Percentiles rank a stretch among this genome's conserved stretches.
phyloP scores from a whole-genome alignment of 371 early-diverging fungal genomes.

The Nematocida displodere region DNA sequence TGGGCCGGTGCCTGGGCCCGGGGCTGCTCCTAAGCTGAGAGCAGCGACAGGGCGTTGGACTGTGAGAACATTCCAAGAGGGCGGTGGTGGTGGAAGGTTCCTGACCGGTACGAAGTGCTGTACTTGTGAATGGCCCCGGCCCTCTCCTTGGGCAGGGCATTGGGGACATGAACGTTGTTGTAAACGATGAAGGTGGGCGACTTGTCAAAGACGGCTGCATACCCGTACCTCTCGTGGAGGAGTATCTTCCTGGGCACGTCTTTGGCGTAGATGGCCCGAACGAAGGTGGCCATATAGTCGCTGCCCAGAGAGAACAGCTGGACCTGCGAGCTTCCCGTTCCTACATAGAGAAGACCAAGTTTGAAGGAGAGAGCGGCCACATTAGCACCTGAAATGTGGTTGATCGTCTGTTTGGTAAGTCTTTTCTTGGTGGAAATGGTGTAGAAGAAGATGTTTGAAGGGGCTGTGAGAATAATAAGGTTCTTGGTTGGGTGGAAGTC shows the following conservation, averaged over 20 bases:
- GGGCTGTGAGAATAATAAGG: constrained; percentile 31
- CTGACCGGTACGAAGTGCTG: constrained; percentile 12
- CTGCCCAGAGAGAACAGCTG: constrained; percentile 28
- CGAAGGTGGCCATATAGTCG: constrained; percentile 9
- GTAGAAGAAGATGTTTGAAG: constrained; percentile 46
- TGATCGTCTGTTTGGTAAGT: constrained; percentile 36
- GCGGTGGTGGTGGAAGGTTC: constrained; percentile 14
- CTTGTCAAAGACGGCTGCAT: constrained; percentile 39
- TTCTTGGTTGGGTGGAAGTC: constrained; percentile 48
- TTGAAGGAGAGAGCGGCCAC: constrained; percentile 1
- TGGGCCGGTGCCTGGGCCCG: too few relatives aligned
- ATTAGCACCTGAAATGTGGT: constrained; percentile 40
- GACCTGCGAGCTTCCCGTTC: constrained; percentile 40
- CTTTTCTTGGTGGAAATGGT: constrained; percentile 13
- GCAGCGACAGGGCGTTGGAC: not conserved
- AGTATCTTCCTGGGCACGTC: constrained; percentile 24
- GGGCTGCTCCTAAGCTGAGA: too few relatives aligned
- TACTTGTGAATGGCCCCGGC: constrained; percentile 47
- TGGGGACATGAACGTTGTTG: not conserved
- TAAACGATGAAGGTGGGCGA: constrained; percentile 44
- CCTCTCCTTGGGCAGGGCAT: constrained; percentile 14
- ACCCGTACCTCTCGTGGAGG: constrained; percentile 37
- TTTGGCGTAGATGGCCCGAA: constrained; percentile 17
- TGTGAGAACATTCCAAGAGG: not conserved
- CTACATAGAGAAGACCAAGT: constrained; percentile 18